phyloP scores from a whole-genome alignment of 2,329 filamentous ascomycete genomes.

The Drechmeria coniospora region DNA sequence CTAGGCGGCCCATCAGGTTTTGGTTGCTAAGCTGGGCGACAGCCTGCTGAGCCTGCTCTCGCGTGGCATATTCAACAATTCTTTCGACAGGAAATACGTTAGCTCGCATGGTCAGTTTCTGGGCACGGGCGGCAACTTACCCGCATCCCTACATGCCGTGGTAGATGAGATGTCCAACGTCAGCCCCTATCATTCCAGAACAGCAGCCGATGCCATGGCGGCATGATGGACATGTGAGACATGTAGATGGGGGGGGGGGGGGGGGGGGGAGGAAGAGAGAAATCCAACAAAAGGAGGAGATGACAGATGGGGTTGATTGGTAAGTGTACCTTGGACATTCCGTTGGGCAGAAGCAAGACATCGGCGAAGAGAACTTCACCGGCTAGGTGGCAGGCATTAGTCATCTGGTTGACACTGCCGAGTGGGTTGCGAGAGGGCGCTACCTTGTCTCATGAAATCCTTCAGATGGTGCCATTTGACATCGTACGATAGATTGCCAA shows the following conservation, averaged over 20 bases:
- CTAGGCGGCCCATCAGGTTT: constrained; percentile 93
- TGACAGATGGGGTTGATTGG: neutral
- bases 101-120: constrained; percentile 1
- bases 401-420: constrained; percentile 12
- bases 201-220: too few relatives aligned
- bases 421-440: constrained; percentile 21
- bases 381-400: constrained; percentile 45
- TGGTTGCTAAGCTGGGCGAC: constrained; percentile 98
- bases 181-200: too few relatives aligned
- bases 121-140: constrained; percentile 42
- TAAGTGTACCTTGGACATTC: constrained; percentile 99
- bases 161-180: constrained; percentile 62
- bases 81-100: too few relatives aligned
- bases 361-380: constrained; percentile 99
- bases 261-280: constrained; percentile 42
- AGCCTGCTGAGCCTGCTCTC: constrained; percentile 96
- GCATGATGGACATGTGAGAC: too few relatives aligned
- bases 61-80: constrained; percentile 99
- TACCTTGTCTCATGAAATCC: constrained; percentile 99
- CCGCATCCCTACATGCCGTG: constrained; percentile 98
- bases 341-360: constrained; percentile 98
- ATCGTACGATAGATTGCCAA: constrained; percentile 97
- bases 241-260: too few relatives aligned
- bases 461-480: constrained; percentile 99
- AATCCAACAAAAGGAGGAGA: constrained; percentile 47